A percentile compares a stretch with the other conserved stretches of the same genome.
These are phyloP conservation scores for Zygotorulaspora mrakii DNA, from an alignment of 1,139 yeast species.

Conservation along the genomic window DNA sequence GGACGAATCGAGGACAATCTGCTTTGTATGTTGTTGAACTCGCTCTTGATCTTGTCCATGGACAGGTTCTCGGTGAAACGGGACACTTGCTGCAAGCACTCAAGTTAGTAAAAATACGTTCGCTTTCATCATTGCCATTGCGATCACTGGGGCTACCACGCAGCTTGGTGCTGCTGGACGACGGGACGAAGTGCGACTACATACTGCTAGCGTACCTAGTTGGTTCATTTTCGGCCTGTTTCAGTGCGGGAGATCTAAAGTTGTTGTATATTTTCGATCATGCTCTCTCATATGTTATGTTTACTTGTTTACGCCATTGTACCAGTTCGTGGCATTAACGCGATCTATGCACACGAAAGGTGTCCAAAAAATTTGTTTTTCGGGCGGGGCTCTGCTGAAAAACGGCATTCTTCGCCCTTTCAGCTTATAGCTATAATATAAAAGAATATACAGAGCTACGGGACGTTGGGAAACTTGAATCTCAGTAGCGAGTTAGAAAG, in stretches of 20 bases:
- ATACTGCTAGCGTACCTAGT: constrained; percentile 25
- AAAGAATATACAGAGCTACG: too few relatives aligned
- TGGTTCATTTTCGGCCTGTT: constrained; percentile 29
- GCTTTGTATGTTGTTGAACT: constrained; percentile 46
- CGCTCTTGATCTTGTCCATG: constrained; percentile 32
- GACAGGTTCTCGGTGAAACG: constrained; percentile 33
- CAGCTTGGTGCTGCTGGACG: too few relatives aligned
- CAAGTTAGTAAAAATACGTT: constrained; percentile 10
- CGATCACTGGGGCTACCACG: too few relatives aligned
- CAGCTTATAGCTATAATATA: too few relatives aligned
- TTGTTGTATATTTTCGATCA: neutral
- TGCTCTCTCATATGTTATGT: neutral
- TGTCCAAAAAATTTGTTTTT: too few relatives aligned
- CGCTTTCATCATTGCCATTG: too few relatives aligned
- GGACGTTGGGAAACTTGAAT: too few relatives aligned
- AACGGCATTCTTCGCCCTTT: too few relatives aligned
- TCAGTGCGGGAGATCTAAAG: too few relatives aligned
- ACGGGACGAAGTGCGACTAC: constrained; percentile 6
- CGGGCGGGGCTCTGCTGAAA: too few relatives aligned
- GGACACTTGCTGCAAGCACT: constrained; percentile 27
- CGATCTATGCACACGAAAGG: constrained; percentile 1
- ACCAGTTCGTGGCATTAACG: constrained; percentile 1
- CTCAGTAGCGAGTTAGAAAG: too few relatives aligned
- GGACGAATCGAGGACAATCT: constrained; percentile 75
- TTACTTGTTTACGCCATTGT: neutral